Conservation (phyloP, 495 filamentous ascomycete genomes). For the Penicillium riverlandense region DNA sequence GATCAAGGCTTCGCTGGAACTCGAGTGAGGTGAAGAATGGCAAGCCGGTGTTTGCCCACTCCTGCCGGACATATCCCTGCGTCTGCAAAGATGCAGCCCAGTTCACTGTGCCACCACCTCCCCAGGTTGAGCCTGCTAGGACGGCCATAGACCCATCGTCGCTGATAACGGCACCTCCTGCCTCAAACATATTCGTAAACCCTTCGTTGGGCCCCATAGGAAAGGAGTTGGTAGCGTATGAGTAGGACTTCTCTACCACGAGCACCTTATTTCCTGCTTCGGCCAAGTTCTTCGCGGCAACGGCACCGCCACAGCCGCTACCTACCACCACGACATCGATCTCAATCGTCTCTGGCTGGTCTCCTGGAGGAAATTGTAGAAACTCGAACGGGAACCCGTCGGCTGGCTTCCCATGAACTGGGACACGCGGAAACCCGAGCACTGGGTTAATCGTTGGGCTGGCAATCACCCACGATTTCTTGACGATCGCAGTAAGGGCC, state of each 20-base stretch:
- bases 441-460: constrained; percentile 50
- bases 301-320: constrained; percentile 81
- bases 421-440: constrained; percentile 56
- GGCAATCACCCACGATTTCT: constrained; percentile 50
- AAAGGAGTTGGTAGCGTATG: constrained; percentile 63
- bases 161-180: constrained; percentile 40
- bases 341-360: constrained; percentile 50
- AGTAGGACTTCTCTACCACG: constrained; percentile 76
- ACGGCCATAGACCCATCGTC: constrained; percentile 60
- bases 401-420: constrained; percentile 52
- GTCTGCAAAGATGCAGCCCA: constrained; percentile 83
- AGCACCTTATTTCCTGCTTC: constrained; percentile 67
- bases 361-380: constrained; percentile 39
- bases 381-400: constrained; percentile 50
- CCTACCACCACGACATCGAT: constrained; percentile 82
- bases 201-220: constrained; percentile 60
- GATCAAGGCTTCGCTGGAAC: constrained; percentile 71
- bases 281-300: constrained; percentile 73
- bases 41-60: constrained; percentile 73
- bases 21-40: constrained; percentile 69
- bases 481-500: constrained; percentile 46
- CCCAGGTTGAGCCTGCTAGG: constrained; percentile 69
- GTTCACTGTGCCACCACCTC: constrained; percentile 82
- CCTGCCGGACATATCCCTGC: constrained; percentile 69
- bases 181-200: constrained; percentile 56